Evolutionary conservation across 2,329 filamentous ascomycete genomes (phyloP).

Genomic region (Parastagonospora avenae): DNA sequence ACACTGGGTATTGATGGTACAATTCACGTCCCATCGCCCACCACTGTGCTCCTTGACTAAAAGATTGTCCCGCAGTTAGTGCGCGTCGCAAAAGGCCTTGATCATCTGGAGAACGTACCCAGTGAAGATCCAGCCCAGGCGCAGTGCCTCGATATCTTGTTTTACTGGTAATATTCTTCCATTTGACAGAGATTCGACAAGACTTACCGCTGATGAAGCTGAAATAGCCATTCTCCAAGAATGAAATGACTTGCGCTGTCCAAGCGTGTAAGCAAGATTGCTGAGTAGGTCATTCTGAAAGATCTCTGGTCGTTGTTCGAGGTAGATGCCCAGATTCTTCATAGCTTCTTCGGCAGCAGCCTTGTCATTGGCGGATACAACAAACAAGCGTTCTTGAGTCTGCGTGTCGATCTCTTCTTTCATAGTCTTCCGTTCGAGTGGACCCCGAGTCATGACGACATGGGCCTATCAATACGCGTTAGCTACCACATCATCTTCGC

Average conservation of each 20-base stretch:
- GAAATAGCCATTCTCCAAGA: conserved; percentile 27
- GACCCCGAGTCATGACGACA: conserved; percentile 28
- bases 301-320: conserved; percentile 31
- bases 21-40: conserved; percentile 37
- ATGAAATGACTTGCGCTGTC: conserved; percentile 26
- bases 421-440: conserved; percentile 24
- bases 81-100: neutral
- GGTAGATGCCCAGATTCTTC: conserved; percentile 29
- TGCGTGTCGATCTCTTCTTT: conserved; percentile 27
- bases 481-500: neutral
- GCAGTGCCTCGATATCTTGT: conserved; percentile 18
- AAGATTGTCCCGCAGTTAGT: neutral
- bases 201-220: conserved; percentile 13
- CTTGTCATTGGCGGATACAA: conserved; percentile 29
- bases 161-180: conserved; percentile 24
- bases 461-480: conserved; percentile 16
- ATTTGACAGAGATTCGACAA: conserved; percentile 22
- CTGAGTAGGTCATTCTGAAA: conserved; percentile 31
- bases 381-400: conserved; percentile 20
- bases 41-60: conserved; percentile 41
- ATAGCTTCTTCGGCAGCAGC: conserved; percentile 18
- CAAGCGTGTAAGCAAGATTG: conserved; percentile 33
- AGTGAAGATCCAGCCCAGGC: conserved; percentile 35
- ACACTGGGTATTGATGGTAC: conserved; percentile 13
- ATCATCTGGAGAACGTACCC: conserved; percentile 10